Conservation (phyloP, 2,329 filamentous ascomycete genomes). For the Ceratocystiopsis brevicomis region DNA sequence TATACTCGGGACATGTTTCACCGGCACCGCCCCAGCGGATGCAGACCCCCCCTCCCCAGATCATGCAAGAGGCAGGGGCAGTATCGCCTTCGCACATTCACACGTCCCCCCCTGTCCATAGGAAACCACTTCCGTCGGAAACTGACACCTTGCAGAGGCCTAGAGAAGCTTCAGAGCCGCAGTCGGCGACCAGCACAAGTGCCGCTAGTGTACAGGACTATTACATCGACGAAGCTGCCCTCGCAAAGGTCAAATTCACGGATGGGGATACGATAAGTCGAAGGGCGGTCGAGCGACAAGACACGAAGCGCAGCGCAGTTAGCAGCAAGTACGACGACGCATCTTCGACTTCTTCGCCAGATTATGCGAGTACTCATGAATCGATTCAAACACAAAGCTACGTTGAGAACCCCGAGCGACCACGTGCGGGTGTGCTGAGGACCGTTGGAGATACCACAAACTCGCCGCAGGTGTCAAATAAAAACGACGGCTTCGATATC, state of each 20-base stretch:
- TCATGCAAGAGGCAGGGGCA: not conserved
- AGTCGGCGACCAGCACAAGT: conserved; percentile 10
- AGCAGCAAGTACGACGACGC: conserved; percentile 41
- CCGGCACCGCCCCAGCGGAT: not conserved
- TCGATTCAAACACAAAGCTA: conserved; percentile 32
- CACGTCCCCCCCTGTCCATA: conserved; percentile 12
- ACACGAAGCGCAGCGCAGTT: conserved; percentile 18
- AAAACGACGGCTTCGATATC: conserved; percentile 32
- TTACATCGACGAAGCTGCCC: conserved; percentile 8
- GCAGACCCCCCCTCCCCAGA: conserved; percentile 5
- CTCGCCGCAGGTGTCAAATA: not conserved
- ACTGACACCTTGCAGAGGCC: conserved; percentile 11
- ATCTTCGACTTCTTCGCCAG: conserved; percentile 47
- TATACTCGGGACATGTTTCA: too few species aligned
- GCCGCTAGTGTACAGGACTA: conserved; percentile 8
- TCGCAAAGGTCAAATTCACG: conserved; percentile 6
- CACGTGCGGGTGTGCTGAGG: conserved; percentile 62
- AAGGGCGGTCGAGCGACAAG: conserved; percentile 16
- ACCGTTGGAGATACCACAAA: conserved; percentile 43
- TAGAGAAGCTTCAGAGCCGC: conserved; percentile 6
- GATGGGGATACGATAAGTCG: conserved; percentile 1
- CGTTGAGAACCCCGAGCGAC: conserved; percentile 48
- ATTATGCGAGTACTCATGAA: conserved; percentile 55
- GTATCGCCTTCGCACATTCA: conserved; percentile 5
- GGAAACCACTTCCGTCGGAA: conserved; percentile 15